These are phyloP conservation scores for Angophora floribunda DNA, from an alignment of 345 rosid genomes.

Conservation along the genomic window DNA sequence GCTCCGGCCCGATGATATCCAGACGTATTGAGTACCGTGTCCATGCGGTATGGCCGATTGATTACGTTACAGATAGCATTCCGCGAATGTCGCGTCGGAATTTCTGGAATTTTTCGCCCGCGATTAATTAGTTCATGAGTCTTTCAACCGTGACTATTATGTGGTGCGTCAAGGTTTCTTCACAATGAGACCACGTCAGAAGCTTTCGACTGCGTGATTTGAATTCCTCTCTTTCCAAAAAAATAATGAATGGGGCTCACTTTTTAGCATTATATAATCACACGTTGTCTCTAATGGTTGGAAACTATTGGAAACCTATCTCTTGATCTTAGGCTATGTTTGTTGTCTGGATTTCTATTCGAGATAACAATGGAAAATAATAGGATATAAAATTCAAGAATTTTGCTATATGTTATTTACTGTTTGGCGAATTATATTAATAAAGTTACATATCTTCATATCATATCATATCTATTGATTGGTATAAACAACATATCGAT, in stretches of 20 bases:
- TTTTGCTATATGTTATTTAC: background rate
- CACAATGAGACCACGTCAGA: background rate
- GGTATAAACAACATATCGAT: background rate
- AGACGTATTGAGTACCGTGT: background rate
- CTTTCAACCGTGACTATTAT: fast-evolving
- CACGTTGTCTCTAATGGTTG: background rate
- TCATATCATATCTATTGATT: background rate
- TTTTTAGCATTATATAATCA: too few species aligned
- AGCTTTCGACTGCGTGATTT: background rate
- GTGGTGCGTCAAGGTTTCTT: background rate
- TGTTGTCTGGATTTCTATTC: too few species aligned
- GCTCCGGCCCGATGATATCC: fast-evolving
- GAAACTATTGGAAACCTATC: background rate
- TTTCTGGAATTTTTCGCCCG: background rate
- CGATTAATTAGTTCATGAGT: background rate
- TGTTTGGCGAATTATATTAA: background rate
- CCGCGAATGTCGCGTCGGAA: fast-evolving
- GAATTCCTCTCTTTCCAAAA: too few species aligned
- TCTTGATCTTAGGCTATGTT: too few species aligned
- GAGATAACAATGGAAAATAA: too few species aligned
- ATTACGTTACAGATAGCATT: background rate
- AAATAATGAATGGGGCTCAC: background rate
- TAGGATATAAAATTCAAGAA: background rate
- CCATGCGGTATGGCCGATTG: fast-evolving
- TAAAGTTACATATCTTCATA: background rate